phyloP scores from a whole-genome alignment of 2,329 filamentous ascomycete species.

The Hysterium pulicare region DNA sequence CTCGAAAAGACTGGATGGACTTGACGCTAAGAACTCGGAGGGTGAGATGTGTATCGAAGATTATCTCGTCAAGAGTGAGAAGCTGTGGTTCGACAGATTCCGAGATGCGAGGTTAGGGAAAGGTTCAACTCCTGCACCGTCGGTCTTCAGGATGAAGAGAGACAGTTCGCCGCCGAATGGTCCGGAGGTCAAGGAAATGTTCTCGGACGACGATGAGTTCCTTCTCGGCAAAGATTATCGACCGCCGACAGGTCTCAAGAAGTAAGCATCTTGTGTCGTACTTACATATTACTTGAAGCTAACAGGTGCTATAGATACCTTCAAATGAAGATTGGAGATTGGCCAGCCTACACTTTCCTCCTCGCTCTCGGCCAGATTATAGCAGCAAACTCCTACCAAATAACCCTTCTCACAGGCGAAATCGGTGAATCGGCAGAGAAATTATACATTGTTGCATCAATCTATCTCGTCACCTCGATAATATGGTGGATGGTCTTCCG shows the following conservation, averaged over 20 bases:
- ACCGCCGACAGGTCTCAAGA: conserved; percentile 11
- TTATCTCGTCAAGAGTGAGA: conserved; percentile 61
- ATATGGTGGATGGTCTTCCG: conserved; percentile 63
- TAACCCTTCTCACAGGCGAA: conserved; percentile 61
- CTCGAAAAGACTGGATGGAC: conserved; percentile 53
- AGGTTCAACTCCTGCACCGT: neutral
- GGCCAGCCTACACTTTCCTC: conserved; percentile 9
- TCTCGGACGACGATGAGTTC: conserved; percentile 37
- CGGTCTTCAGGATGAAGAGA: neutral
- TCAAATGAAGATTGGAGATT: conserved; percentile 8
- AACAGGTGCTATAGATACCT: conserved; percentile 58
- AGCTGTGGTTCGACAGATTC: conserved; percentile 54
- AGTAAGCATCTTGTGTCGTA: conserved; percentile 59
- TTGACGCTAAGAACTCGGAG: conserved; percentile 56
- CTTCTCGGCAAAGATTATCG: conserved; percentile 9
- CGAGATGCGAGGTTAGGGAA: conserved; percentile 1
- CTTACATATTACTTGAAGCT: conserved; percentile 61
- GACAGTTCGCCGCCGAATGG: neutral
- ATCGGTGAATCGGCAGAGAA: conserved; percentile 57
- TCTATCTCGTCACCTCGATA: conserved; percentile 57
- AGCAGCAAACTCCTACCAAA: conserved; percentile 41
- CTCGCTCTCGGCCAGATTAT: conserved; percentile 9
- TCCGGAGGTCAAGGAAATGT: neutral
- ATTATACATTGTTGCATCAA: conserved; percentile 58
- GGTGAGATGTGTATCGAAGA: conserved; percentile 59